These are phyloP conservation scores for Lolium rigidum DNA, from an alignment of 176 grass and related monocot genomes.

Conservation along the genomic window DNA sequence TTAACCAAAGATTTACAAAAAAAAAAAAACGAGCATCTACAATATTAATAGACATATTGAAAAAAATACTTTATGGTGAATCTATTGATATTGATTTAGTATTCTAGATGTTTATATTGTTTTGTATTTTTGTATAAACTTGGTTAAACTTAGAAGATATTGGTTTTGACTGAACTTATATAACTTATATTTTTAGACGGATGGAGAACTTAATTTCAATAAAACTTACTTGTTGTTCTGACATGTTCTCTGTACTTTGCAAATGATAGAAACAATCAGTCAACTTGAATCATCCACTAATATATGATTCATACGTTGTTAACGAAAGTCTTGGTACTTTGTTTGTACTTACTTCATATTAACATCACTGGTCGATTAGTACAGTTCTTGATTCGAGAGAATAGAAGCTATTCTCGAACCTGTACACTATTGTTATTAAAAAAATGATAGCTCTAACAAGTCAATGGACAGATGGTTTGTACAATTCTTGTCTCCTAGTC, in stretches of 20 bases:
- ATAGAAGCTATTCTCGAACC: conserved; percentile 19
- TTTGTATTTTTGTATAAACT: too few relatives aligned
- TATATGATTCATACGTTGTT: neutral
- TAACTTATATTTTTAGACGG: too few relatives aligned
- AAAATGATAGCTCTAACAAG: conserved; percentile 18
- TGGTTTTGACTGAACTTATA: too few relatives aligned
- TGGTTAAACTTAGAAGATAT: too few relatives aligned
- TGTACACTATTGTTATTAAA: neutral
- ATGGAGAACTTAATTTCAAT: too few relatives aligned
- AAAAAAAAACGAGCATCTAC: too few relatives aligned
- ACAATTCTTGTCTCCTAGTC: conserved; percentile 29
- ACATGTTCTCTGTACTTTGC: neutral
- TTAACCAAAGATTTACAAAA: too few relatives aligned
- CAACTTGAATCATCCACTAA: conserved; percentile 23
- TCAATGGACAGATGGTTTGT: conserved; percentile 37
- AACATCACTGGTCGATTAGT: neutral
- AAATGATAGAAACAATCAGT: conserved; percentile 27
- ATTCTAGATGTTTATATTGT: too few relatives aligned
- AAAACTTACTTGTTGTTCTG: neutral
- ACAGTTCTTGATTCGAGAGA: neutral
- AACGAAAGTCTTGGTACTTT: conserved; percentile 22
- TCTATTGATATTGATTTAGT: too few relatives aligned
- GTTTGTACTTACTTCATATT: conserved; percentile 2
- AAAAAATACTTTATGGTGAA: too few relatives aligned
- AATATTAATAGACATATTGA: too few relatives aligned